Evolutionary conservation across 1,284 basidiomycete genomes (phyloP).

Genomic region (Cutaneotrichosporon mucoides): DNA sequence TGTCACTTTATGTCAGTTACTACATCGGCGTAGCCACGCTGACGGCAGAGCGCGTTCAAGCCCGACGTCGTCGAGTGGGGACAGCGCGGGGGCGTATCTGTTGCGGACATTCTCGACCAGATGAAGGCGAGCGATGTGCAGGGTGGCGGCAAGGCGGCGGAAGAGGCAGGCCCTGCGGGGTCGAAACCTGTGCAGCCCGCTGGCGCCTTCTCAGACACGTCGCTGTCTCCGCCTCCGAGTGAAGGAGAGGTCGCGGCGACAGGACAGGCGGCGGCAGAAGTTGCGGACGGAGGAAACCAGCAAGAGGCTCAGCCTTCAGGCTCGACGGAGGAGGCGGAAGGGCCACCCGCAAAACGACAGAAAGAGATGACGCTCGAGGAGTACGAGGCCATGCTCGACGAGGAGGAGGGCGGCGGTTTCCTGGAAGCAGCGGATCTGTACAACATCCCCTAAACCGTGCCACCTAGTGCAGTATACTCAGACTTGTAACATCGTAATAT

Average conservation of each 20-base stretch:
- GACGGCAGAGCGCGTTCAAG: conserved; percentile 43
- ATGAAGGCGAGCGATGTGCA: conserved; percentile 18
- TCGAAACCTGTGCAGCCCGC: not conserved
- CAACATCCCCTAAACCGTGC: not conserved
- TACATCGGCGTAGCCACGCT: not conserved
- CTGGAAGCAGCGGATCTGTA: conserved; percentile 19
- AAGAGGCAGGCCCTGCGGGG: not conserved
- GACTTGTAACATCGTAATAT: not conserved
- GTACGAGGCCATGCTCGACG: conserved; percentile 42
- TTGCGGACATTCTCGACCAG: conserved; percentile 42
- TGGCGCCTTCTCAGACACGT: not conserved
- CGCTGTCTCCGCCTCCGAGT: not conserved
- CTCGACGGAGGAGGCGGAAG: not conserved
- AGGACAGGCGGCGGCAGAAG: not conserved
- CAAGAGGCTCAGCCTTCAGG: not conserved
- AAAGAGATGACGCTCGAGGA: conserved; percentile 33
- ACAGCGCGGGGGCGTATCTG: conserved; percentile 38
- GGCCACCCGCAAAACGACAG: conserved; percentile 4
- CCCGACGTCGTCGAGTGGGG: conserved; percentile 49
- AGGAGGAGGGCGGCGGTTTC: conserved; percentile 25
- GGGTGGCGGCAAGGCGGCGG: conserved; percentile 5
- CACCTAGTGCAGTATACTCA: not conserved
- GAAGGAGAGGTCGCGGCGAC: not conserved
- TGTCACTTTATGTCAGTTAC: conserved; percentile 60
- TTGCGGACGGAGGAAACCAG: not conserved